Evolutionary conservation across 352 stramenopile species (phyloP).

Genomic region (Phytophthora podocarpi): DNA sequence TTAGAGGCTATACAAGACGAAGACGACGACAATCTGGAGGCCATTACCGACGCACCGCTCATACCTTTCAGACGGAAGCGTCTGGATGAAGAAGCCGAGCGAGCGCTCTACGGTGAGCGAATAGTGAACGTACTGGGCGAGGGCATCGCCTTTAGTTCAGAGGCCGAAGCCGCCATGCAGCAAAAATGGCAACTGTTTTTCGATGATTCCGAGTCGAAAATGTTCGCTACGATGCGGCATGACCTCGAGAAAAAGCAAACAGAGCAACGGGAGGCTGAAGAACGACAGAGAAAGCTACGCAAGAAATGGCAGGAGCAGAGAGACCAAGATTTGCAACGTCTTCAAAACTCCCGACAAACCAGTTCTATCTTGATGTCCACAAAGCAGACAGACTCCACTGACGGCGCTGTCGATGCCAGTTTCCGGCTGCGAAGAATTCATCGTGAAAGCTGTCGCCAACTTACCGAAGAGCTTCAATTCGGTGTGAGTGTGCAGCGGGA

Average conservation of each 20-base stretch:
- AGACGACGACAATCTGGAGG: not conserved
- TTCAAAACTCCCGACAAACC: conserved; percentile 36
- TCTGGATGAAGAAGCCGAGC: conserved; percentile 44
- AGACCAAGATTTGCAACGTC: conserved; percentile 45
- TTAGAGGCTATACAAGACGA: conserved; percentile 18
- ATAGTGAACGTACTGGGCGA: conserved; percentile 41
- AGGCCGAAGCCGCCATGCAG: conserved; percentile 54
- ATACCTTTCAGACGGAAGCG: conserved; percentile 3
- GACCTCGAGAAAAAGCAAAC: conserved; percentile 49
- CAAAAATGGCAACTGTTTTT: conserved; percentile 73
- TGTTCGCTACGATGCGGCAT: conserved; percentile 61
- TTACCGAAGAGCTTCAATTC: conserved; percentile 56
- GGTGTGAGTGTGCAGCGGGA: conserved; percentile 48
- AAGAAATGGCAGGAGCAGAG: conserved; percentile 73
- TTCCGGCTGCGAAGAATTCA: conserved; percentile 59
- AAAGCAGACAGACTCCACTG: not conserved
- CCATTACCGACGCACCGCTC: not conserved
- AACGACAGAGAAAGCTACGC: conserved; percentile 55
- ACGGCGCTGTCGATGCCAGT: conserved; percentile 19
- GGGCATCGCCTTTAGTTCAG: conserved; percentile 54
- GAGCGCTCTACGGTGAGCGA: conserved; percentile 48
- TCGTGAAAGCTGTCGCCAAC: conserved; percentile 56
- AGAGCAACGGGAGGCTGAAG: conserved; percentile 48
- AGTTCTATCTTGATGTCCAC: conserved; percentile 9
- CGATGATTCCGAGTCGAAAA: conserved; percentile 47